Percentiles rank a stretch among this genome's conserved stretches.
Evolutionary conservation across 331 rosid species (phyloP).

Genomic region (Erythrophleum ivorense): DNA sequence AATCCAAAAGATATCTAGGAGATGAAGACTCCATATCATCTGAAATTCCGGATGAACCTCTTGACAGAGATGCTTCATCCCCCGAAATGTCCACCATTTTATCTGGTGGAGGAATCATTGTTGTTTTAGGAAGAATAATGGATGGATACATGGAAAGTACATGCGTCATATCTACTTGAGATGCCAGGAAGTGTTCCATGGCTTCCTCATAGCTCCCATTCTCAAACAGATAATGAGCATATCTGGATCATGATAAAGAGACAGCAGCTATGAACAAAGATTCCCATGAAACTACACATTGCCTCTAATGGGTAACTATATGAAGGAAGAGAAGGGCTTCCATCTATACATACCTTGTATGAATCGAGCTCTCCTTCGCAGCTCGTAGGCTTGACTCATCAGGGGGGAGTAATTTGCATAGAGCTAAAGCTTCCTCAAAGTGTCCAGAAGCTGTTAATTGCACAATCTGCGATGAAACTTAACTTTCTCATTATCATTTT

Average conservation of each 20-base stretch:
- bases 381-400: too few species aligned
- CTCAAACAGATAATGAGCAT: slow-evolving; percentile 91
- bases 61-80: slow-evolving; percentile 67
- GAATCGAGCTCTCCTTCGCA: too few species aligned
- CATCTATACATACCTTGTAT: too few species aligned
- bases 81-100: slow-evolving; percentile 71
- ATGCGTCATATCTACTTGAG: slow-evolving; percentile 84
- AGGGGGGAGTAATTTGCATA: too few species aligned
- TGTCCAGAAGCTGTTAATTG: too few species aligned
- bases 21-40: slow-evolving; percentile 77
- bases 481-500: too few species aligned
- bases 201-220: slow-evolving; percentile 94
- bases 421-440: too few species aligned
- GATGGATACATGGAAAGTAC: slow-evolving; percentile 90
- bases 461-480: too few species aligned
- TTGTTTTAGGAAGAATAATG: slow-evolving; percentile 81
- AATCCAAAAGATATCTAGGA: slow-evolving; percentile 54
- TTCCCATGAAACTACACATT: too few species aligned
- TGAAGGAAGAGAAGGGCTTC: too few species aligned
- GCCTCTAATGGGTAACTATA: too few species aligned
- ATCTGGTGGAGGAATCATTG: slow-evolving; percentile 66
- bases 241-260: slow-evolving; percentile 59
- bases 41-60: slow-evolving; percentile 78
- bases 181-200: slow-evolving; percentile 88
- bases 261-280: too few species aligned